Conservation (phyloP, 2,329 filamentous ascomycete genomes). For the Didymella glomerata region DNA sequence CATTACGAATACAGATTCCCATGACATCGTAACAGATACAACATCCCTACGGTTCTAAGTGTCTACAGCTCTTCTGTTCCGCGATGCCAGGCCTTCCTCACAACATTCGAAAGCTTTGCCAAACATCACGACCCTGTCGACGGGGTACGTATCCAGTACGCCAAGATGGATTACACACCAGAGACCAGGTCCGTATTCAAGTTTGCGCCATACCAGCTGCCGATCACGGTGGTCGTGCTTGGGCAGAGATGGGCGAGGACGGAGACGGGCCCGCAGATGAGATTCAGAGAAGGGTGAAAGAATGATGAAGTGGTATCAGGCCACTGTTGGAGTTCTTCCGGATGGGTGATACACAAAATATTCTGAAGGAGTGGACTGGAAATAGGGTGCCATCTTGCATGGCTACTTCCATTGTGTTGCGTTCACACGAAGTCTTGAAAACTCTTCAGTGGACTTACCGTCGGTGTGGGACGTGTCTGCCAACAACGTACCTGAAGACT, state of each 20-base stretch:
- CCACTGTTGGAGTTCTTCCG: neutral
- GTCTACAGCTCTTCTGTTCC: constrained; percentile 4
- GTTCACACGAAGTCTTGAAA: neutral
- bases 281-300: neutral
- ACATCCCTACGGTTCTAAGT: neutral
- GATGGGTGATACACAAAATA: neutral
- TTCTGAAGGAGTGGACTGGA: no score
- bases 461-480: neutral
- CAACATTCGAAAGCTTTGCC: neutral
- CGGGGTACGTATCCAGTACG: neutral
- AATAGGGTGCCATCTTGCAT: no score
- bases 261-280: constrained; percentile 1
- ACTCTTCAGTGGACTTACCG: neutral
- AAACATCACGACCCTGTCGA: neutral
- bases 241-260: constrained; percentile 3
- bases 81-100: neutral
- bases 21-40: constrained; percentile 3
- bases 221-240: constrained; percentile 5
- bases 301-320: neutral
- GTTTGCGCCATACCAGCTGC: constrained; percentile 5
- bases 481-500: constrained; percentile 2
- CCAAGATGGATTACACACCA: constrained; percentile 7
- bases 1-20: constrained; percentile 4
- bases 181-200: constrained; percentile 9
- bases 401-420: neutral